Evolutionary conservation across 2,329 filamentous ascomycete genomes (phyloP).

Genomic region (Lachnellula suecica): DNA sequence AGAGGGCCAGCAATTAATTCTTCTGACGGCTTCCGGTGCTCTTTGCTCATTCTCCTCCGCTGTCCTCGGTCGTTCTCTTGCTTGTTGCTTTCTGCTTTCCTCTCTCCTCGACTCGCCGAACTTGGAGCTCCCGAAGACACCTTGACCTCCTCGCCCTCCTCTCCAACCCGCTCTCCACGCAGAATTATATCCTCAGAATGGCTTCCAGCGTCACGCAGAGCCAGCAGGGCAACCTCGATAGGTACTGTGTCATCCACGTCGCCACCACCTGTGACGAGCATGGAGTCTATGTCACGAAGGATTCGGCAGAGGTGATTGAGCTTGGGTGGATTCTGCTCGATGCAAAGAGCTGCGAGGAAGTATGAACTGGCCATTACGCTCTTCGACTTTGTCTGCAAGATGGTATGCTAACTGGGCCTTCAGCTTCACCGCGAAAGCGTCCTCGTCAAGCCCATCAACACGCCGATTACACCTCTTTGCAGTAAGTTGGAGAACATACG

Average conservation of each 20-base stretch:
- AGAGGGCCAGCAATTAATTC: conserved; percentile 12
- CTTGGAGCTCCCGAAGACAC: conserved; percentile 72
- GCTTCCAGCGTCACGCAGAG: conserved; percentile 46
- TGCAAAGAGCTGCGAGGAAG: conserved; percentile 89
- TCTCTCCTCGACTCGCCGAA: conserved; percentile 60
- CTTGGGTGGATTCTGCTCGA: conserved; percentile 96
- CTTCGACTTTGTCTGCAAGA: conserved; percentile 1
- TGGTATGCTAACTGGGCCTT: conserved; percentile 22
- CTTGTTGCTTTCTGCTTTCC: conserved; percentile 58
- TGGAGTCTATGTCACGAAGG: conserved; percentile 98
- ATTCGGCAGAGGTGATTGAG: conserved; percentile 99
- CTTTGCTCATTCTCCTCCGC: conserved; percentile 7
- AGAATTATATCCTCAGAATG: conserved; percentile 72
- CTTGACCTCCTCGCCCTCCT: conserved; percentile 55
- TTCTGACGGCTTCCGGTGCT: conserved; percentile 3
- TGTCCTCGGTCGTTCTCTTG: conserved; percentile 39
- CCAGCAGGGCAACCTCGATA: conserved; percentile 76
- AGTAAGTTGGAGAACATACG: conserved; percentile 65
- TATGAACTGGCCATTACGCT: conserved; percentile 45
- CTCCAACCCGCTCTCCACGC: conserved; percentile 67
- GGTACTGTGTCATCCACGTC: conserved; percentile 97
- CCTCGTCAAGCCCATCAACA: conserved; percentile 97
- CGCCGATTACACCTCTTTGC: conserved; percentile 96
- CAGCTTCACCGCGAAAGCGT: conserved; percentile 94
- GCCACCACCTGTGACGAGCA: conserved; percentile 99